Evolutionary conservation across 202 grass and related monocot genomes (phyloP).

Genomic region (Schoenoplectus triqueter): DNA sequence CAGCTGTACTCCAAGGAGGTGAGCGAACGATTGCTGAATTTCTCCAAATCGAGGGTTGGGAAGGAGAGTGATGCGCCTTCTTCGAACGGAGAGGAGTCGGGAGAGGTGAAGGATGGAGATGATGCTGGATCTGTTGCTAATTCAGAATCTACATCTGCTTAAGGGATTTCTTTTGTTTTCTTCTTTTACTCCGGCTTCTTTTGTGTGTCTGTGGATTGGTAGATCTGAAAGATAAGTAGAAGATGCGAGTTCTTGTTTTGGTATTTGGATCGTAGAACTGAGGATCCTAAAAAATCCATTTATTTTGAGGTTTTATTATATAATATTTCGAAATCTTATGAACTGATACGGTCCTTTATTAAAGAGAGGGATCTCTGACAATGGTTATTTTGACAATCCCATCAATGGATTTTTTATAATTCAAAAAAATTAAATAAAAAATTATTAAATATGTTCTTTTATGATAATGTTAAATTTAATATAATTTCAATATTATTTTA

Average conservation of each 20-base stretch:
- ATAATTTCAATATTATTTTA: no score
- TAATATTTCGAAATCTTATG: slow-evolving; percentile 6
- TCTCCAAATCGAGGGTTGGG: slow-evolving; percentile 55
- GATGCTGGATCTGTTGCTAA: slow-evolving; percentile 29
- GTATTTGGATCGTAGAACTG: not conserved
- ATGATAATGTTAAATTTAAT: no score
- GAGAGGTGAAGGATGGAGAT: slow-evolving; percentile 36
- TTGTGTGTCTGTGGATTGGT: slow-evolving; percentile 19
- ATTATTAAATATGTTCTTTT: no score
- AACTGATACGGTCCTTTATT: no score
- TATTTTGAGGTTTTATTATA: not conserved
- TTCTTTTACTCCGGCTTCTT: not conserved
- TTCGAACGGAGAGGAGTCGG: slow-evolving; percentile 29
- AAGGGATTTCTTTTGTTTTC: not conserved
- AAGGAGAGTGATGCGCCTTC: not conserved
- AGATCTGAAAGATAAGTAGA: not conserved
- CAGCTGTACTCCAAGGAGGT: slow-evolving; percentile 75
- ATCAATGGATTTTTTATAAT: no score
- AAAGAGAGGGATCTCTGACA: no score
- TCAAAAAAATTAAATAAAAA: no score
- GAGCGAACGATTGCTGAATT: slow-evolving; percentile 60
- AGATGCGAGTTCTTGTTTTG: slow-evolving; percentile 12
- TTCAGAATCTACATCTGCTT: slow-evolving; percentile 41
- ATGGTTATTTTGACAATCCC: no score
- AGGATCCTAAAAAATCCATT: no score